These are phyloP conservation scores for Scheffersomyces segobiensis DNA, from an alignment of 1,139 yeast species.

Conservation along the genomic window DNA sequence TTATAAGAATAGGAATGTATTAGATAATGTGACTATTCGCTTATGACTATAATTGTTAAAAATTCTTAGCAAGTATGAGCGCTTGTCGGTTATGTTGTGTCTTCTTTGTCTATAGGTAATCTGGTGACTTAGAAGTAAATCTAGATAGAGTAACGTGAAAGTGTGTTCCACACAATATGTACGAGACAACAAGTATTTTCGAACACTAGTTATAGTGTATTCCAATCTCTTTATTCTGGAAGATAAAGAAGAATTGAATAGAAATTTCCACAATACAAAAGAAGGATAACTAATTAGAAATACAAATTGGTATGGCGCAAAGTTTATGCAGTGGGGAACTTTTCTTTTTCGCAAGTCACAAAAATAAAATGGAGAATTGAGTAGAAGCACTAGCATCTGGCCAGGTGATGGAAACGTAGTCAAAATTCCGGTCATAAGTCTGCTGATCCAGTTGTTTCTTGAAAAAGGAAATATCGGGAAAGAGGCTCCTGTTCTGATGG, in stretches of 20 bases:
- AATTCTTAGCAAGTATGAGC: no score
- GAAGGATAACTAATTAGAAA: not conserved
- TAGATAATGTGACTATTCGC: not conserved
- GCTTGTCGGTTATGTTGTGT: not conserved
- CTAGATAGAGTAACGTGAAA: not conserved
- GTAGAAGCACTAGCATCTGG: not conserved
- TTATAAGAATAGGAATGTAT: no score
- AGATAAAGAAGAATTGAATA: not conserved
- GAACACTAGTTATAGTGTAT: not conserved
- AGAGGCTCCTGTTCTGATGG: no score
- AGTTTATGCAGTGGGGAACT: not conserved
- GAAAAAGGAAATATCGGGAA: not conserved
- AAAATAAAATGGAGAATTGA: not conserved
- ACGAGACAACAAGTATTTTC: not conserved
- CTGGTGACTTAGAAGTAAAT: not conserved
- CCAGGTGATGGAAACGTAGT: not conserved
- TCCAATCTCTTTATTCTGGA: not conserved
- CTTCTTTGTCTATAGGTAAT: not conserved
- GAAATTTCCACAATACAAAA: not conserved
- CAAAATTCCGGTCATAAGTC: not conserved
- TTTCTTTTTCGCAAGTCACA: not conserved
- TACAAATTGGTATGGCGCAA: not conserved
- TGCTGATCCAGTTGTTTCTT: not conserved
- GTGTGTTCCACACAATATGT: not conserved
- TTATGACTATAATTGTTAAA: no score